Percentiles rank a stretch among this genome's conserved stretches.
Evolutionary conservation across 176 grass and related monocot genomes (phyloP).

Genomic region (Phragmites australis): DNA sequence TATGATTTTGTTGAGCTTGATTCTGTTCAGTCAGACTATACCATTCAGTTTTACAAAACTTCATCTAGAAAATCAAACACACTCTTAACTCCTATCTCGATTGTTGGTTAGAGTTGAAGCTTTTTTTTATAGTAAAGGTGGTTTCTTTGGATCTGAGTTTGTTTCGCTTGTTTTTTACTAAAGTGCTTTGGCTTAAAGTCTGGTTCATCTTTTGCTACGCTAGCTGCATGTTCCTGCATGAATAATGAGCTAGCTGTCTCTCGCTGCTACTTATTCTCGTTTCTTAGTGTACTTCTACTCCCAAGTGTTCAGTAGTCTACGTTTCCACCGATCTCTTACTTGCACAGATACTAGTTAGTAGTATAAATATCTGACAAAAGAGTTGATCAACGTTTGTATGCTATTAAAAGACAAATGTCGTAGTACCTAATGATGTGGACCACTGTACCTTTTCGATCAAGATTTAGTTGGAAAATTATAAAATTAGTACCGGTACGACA

Average conservation of each 20-base stretch:
- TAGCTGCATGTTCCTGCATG: not conserved
- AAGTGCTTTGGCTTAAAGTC: conserved; percentile 21
- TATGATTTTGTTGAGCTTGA: no score
- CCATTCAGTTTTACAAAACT: no score
- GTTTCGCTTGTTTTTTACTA: not conserved
- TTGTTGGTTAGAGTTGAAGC: not conserved
- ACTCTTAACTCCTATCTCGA: not conserved
- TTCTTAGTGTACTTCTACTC: not conserved
- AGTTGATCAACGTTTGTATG: no score
- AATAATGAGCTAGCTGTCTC: not conserved
- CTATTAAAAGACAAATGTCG: not conserved
- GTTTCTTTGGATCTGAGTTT: conserved; percentile 1
- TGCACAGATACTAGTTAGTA: not conserved
- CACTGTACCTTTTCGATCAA: not conserved
- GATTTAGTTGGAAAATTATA: not conserved
- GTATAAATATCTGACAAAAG: not conserved
- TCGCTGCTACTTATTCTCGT: not conserved
- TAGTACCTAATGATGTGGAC: not conserved
- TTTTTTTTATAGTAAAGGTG: not conserved
- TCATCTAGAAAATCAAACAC: no score
- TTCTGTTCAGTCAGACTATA: no score
- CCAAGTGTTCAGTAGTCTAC: not conserved
- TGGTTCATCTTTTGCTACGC: not conserved
- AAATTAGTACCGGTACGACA: not conserved
- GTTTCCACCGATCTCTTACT: not conserved